Evolutionary conservation across 495 filamentous ascomycete genomes (phyloP), one percentile per base, ranked within the genome.

Genomic region (Aspergillus asperescens): DNA sequence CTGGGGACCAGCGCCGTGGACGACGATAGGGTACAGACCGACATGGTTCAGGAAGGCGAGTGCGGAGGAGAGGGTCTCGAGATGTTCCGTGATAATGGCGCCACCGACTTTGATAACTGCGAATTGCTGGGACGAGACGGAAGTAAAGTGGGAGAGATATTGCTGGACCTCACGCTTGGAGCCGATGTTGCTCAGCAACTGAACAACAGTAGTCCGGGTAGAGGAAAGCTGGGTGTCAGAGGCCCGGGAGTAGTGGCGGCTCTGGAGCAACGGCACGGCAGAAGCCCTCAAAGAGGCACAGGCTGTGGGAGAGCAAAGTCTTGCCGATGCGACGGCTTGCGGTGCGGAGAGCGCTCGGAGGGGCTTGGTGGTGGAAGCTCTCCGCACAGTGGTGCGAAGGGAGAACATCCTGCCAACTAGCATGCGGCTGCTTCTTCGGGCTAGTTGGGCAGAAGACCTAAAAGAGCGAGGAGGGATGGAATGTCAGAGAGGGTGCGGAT

Each of bases 41-140:
- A 97, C 88, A 77, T 93, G 86, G 76, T 95, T 91, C 24, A 98
- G 82, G 75, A 96, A 94, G 15, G 88, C 87, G 50, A 98, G 78
- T 7, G 88, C 88, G 29, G 85, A 87, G 57, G 89, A 93, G 45
- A 98, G 79, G 38, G 87, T 87, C 66, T 95, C 86, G 46, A 95
- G 78, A 73, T 95, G 89, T 68, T 97, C 92, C 53, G 92, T 96
- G 60, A 98, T 84, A 61, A 97, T 97, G 45, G 94, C 93, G 45
- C 93, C 93, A 19, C 93, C 93, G 46, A 98, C 94, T 77, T 98
- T 98, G 70, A 98, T 96, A 45, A 98, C 93, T 59, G 93, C 93
- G 69, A 98, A 98, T 63, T 95, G 90, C 77, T 96, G 92, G 4
- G 89, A 95, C 19, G 92, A 94, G 41, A 96, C 93, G 28, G 91